These are phyloP conservation scores for Clarireedia hainanense DNA, from an alignment of 2,329 filamentous ascomycete genomes.

Conservation along the genomic window DNA sequence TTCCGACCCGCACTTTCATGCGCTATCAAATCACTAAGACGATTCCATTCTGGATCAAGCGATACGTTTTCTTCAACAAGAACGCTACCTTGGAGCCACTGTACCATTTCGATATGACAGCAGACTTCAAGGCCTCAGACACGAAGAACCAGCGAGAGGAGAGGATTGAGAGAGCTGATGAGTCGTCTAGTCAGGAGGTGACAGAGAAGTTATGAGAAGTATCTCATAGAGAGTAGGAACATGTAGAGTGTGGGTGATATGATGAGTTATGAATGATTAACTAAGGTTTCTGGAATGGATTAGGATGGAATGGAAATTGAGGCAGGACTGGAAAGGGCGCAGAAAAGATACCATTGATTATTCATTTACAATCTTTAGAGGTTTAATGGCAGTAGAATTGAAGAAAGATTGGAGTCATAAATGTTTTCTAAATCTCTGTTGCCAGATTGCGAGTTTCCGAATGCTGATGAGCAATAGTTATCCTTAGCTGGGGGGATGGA, in stretches of 20 bases:
- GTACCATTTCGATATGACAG: constrained; percentile 4
- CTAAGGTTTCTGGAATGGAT: no score
- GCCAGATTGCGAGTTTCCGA: no score
- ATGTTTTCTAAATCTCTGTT: no score
- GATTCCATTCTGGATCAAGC: constrained; percentile 7
- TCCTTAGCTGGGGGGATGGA: no score
- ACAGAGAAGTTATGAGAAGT: neutral
- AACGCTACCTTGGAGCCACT: neutral
- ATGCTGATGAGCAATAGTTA: no score
- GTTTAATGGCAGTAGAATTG: no score
- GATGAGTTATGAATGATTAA: neutral
- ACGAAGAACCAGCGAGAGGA: neutral
- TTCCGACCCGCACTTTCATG: constrained; percentile 21
- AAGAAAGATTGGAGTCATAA: no score
- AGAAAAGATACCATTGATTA: no score
- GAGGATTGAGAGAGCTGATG: constrained; percentile 1
- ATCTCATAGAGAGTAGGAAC: neutral
- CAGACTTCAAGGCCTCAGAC: neutral
- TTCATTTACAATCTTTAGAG: no score
- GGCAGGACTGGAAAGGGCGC: no score
- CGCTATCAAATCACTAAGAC: constrained; percentile 33
- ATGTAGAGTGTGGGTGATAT: no score
- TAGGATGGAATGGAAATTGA: no score
- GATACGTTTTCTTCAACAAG: constrained; percentile 5
- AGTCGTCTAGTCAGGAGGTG: neutral